Base-by-base conservation (phyloP, 2,329 filamentous ascomycete genomes). In the Xylariaceae sp. region DNA sequence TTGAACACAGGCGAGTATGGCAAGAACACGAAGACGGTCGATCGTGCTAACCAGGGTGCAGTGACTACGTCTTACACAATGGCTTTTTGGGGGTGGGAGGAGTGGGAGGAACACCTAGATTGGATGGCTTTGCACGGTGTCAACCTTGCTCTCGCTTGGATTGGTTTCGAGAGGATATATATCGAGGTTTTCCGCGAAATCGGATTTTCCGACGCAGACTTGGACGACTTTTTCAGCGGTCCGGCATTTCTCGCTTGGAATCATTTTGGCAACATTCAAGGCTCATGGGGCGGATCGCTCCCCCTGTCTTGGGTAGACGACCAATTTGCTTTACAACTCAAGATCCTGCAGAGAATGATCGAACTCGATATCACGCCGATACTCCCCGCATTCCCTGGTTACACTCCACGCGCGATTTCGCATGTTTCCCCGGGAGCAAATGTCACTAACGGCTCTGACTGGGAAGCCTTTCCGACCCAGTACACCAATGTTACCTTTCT, bases 191-290 rank as follows among this genome's bases (percentile, higher is more conserved):
- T 59, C 50, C 47, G 47, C 17, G 57, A 59, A 13, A 50, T 57
- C 36, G 57, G 57, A 5, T 57, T 59, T 40, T 53, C 55, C 9
- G 52, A 57, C 17, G 19, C 49, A 12, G 55, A 59, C 5, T 46
- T 59, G 5, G 54, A 49, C 2, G 55, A 55, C 2, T 59, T 55
- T 36, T 10, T 57, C 9, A 55, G 51, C 28, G 57, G 57, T 4
- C 55, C 57, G 14, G 57, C 57, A n/a, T 59, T 59, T 28, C 42
- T 53, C 11, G 57, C 57, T 22, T 59, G 57, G 57, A 57, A 59
- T 16, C 51, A 51, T 17, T 59, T 59, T 17, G 57, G 57, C 3
- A 59, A 59, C 31, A 59, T 57, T 42, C 57, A 59, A 19, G 52
- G 55, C 9, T 57, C 57, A 16, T 59, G 57, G 57, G 57, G 57